Evolutionary conservation across 2,329 filamentous ascomycete species (phyloP).

Genomic region (Verticillium nubilum): DNA sequence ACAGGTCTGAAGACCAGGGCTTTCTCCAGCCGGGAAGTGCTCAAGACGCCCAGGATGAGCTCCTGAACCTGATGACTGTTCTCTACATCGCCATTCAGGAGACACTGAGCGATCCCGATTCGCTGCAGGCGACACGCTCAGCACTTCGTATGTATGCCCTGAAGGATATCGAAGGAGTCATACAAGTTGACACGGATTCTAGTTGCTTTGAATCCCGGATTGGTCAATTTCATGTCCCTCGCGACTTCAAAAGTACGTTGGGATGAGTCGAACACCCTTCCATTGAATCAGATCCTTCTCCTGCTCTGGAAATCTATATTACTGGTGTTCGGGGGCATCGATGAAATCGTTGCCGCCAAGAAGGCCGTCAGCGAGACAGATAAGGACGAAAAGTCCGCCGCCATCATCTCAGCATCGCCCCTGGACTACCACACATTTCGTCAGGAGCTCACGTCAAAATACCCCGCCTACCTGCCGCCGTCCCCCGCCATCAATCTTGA

Average conservation of each 20-base stretch:
- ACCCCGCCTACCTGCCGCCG: constrained; percentile 91
- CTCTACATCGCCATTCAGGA: constrained; percentile 57
- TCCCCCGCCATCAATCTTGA: constrained; percentile 78
- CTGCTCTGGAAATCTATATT: constrained; percentile 90
- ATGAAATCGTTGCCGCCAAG: constrained; percentile 71
- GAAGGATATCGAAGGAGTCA: background rate
- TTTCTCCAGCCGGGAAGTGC: constrained; percentile 31
- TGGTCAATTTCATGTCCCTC: constrained; percentile 69
- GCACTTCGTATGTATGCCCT: constrained; percentile 43
- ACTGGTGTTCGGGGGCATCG: constrained; percentile 74
- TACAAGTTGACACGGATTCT: constrained; percentile 12
- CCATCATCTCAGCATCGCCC: constrained; percentile 86
- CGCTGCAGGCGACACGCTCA: constrained; percentile 37
- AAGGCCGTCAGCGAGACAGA: constrained; percentile 58
- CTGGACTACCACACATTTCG: constrained; percentile 95
- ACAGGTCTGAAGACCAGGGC: constrained; percentile 41
- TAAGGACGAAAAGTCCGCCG: constrained; percentile 58
- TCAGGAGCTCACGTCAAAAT: constrained; percentile 96
- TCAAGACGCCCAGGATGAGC: constrained; percentile 52
- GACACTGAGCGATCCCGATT: constrained; percentile 44
- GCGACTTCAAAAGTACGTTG: constrained; percentile 64
- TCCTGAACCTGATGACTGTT: constrained; percentile 59
- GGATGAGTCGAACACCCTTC: constrained; percentile 60
- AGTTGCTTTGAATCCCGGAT: constrained; percentile 57
- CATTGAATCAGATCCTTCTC: constrained; percentile 62